These are phyloP conservation scores for Blepharisma undulans DNA, from an alignment of 169 alveolate genomes.

Conservation along the genomic window DNA sequence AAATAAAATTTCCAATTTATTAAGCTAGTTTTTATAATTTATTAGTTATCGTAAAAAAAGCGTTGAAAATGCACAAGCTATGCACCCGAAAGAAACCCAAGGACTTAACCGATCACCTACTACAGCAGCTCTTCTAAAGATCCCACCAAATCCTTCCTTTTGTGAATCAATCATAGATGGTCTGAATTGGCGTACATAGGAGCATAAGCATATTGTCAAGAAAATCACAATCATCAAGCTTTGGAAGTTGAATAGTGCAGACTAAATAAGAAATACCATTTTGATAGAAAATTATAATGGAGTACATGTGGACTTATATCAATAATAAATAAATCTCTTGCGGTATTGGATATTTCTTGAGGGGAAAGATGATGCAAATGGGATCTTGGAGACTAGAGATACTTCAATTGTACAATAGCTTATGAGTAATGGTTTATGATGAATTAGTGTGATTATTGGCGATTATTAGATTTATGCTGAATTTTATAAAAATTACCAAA, in stretches of 20 bases:
- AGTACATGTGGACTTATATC: background rate
- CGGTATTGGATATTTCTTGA: too few species aligned
- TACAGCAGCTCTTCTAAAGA: constrained; percentile 94
- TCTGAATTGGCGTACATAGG: constrained; percentile 88
- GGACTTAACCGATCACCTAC: constrained; percentile 95
- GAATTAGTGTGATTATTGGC: too few species aligned
- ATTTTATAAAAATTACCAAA: too few species aligned
- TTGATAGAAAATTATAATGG: background rate
- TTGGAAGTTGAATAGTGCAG: constrained; percentile 93
- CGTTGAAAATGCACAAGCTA: constrained; percentile 88
- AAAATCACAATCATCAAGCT: constrained; percentile 89
- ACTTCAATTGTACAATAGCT: too few species aligned
- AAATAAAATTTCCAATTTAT: too few species aligned
- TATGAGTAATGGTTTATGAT: too few species aligned
- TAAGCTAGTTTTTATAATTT: background rate
- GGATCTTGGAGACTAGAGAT: too few species aligned
- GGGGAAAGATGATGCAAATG: too few species aligned
- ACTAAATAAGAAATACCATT: constrained; percentile 61
- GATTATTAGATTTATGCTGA: too few species aligned
- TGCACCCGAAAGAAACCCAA: constrained; percentile 90
- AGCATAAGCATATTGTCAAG: constrained; percentile 93
- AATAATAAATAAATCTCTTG: background rate
- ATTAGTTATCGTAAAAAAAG: constrained; percentile 81
- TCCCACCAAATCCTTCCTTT: constrained; percentile 91
- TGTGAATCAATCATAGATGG: constrained; percentile 88